Evolutionary conservation across 805 yeast genomes (phyloP).

Genomic region (Metschnikowia shivogae): DNA sequence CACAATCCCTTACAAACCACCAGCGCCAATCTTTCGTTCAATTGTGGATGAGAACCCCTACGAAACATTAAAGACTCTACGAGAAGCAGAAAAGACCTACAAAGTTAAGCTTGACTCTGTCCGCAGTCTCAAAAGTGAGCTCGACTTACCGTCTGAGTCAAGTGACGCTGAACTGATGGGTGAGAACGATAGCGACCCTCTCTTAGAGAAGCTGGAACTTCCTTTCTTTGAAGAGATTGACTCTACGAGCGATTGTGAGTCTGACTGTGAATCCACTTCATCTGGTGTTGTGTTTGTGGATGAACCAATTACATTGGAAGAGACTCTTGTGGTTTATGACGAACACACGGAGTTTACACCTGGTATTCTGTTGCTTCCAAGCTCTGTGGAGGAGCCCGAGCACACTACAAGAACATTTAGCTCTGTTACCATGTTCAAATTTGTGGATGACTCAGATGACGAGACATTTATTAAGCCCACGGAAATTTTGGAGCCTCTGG

Average conservation of each 20-base stretch:
- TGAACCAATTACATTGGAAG: conserved; percentile 11
- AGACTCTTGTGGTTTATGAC: conserved; percentile 8
- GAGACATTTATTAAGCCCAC: conserved; percentile 1
- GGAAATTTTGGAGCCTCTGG: conserved; percentile 13
- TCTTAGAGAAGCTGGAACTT: conserved; percentile 5
- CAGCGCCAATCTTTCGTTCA: conserved; percentile 11
- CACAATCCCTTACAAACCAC: not conserved
- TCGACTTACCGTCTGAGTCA: conserved; percentile 6
- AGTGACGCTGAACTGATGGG: conserved; percentile 1
- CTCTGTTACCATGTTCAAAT: not conserved
- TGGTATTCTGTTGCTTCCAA: conserved; percentile 6
- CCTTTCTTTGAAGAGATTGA: conserved; percentile 9
- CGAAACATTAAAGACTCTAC: conserved; percentile 10
- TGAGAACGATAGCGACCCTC: not conserved
- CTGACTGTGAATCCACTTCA: not conserved
- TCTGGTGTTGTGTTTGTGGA: not conserved
- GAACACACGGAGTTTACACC: conserved; percentile 12
- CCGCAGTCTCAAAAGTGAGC: conserved; percentile 10
- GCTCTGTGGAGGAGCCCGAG: conserved; percentile 13
- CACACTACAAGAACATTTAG: not conserved
- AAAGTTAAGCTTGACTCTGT: conserved; percentile 14
- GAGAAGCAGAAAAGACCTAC: conserved; percentile 13
- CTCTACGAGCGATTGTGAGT: not conserved
- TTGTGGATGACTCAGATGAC: conserved; percentile 3
- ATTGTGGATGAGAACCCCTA: conserved; percentile 10